Evolutionary conservation across 2,329 filamentous ascomycete species (phyloP).

Genomic region (Elsinoe perseae): DNA sequence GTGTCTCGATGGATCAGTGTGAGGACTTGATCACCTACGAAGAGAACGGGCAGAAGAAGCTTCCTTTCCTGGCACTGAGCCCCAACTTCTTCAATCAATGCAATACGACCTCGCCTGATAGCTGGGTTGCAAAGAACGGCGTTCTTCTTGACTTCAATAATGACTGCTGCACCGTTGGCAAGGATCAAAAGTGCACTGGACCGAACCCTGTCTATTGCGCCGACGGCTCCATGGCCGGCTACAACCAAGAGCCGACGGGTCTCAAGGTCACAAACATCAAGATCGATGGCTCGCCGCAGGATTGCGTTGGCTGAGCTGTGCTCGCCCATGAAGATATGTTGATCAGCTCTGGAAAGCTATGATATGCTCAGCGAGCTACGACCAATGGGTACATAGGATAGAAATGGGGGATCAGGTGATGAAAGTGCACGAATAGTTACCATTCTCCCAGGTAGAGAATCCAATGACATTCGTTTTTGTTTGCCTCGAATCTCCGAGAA

Average conservation of each 20-base stretch:
- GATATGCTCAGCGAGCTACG: slow-evolving; percentile 1
- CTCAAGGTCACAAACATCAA: not conserved
- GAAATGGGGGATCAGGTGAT: not conserved
- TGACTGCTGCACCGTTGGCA: slow-evolving; percentile 29
- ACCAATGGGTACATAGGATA: not conserved
- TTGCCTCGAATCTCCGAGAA: not conserved
- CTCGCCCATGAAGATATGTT: not conserved
- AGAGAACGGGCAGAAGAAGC: slow-evolving; percentile 34
- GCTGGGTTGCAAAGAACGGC: slow-evolving; percentile 48
- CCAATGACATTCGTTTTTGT: not conserved
- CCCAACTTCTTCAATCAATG: slow-evolving; percentile 49
- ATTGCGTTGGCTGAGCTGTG: slow-evolving; percentile 8
- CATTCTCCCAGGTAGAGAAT: not conserved
- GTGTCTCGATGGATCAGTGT: slow-evolving; percentile 44
- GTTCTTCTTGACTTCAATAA: slow-evolving; percentile 45
- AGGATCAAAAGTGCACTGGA: slow-evolving; percentile 25
- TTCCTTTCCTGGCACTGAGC: slow-evolving; percentile 50
- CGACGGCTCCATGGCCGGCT: not conserved
- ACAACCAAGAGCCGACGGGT: not conserved
- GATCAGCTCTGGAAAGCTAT: slow-evolving; percentile 5
- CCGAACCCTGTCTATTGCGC: not conserved
- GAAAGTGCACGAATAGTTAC: not conserved
- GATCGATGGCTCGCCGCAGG: not conserved
- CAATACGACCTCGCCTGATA: slow-evolving; percentile 29
- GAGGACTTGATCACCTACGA: slow-evolving; percentile 39